Conservation (phyloP, 1,139 yeast genomes). For the Candida glucosophila region DNA sequence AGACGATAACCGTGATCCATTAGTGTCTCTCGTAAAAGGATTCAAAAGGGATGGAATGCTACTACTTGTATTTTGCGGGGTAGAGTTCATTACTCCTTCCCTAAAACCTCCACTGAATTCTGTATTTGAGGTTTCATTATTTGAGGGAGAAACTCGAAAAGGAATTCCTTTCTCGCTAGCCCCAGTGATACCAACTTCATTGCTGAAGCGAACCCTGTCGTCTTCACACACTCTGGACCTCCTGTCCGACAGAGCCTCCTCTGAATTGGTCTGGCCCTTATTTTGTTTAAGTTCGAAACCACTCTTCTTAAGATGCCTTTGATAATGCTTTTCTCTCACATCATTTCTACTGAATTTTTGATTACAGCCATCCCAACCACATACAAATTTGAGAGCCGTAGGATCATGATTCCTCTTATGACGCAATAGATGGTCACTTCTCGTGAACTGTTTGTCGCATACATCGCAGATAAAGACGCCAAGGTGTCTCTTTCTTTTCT, state of each 20-base stretch:
- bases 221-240: too few species aligned
- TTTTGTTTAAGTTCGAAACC: background rate
- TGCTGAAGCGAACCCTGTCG: too few species aligned
- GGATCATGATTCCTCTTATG: conserved; percentile 35
- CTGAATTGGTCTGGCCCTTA: too few species aligned
- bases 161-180: too few species aligned
- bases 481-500: conserved; percentile 7
- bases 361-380: conserved; percentile 27
- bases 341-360: conserved; percentile 29
- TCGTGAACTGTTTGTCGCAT: conserved; percentile 25
- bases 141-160: too few species aligned
- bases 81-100: background rate
- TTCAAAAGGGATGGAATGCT: too few species aligned
- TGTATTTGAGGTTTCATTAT: background rate
- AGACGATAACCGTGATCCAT: too few species aligned
- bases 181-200: too few species aligned
- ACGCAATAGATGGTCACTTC: conserved; percentile 30
- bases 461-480: conserved; percentile 12
- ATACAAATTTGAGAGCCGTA: conserved; percentile 12
- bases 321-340: conserved; percentile 25
- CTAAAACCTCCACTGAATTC: background rate
- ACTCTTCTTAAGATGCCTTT: conserved; percentile 12
- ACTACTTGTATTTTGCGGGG: background rate
- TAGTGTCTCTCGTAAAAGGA: too few species aligned
- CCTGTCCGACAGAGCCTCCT: too few species aligned